Evolutionary conservation across 106 monocot species (phyloP).

Genomic region (Narthecium ossifragum): DNA sequence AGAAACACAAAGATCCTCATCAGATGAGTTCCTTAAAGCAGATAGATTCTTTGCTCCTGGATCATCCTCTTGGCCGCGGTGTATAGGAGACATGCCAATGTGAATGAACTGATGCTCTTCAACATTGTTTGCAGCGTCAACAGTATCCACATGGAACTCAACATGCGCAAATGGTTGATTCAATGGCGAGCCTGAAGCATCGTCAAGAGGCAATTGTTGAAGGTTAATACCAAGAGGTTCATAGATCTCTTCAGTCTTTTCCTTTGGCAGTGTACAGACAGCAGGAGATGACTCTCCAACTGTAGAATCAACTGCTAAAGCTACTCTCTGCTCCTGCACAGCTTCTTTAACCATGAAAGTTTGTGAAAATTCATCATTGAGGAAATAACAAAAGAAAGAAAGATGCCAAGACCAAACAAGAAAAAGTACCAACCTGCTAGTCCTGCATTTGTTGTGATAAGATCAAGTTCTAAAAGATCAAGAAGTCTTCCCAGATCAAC

Average conservation of each 20-base stretch:
- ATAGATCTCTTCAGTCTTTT: constrained; percentile 55
- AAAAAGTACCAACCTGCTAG: constrained; percentile 60
- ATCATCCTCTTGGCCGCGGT: constrained; percentile 12
- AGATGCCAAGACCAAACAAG: too few relatives aligned
- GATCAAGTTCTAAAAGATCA: constrained; percentile 86
- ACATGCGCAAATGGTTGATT: constrained; percentile 9
- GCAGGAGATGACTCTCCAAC: constrained; percentile 58
- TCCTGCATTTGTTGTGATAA: constrained; percentile 66
- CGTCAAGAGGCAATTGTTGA: constrained; percentile 42
- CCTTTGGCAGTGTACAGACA: constrained; percentile 26
- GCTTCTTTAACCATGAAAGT: constrained; percentile 38
- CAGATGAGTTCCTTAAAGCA: constrained; percentile 1
- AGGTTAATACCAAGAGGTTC: constrained; percentile 69
- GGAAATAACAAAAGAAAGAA: not conserved
- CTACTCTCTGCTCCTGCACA: constrained; percentile 58
- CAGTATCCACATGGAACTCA: constrained; percentile 37
- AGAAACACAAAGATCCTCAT: constrained; percentile 22
- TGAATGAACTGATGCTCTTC: constrained; percentile 85
- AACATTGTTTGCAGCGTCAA: constrained; percentile 26
- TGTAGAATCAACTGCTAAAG: constrained; percentile 38
- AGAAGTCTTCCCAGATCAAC: constrained; percentile 94
- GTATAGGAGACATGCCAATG: constrained; percentile 2
- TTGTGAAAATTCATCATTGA: too few relatives aligned
- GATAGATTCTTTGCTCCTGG: constrained; percentile 3
- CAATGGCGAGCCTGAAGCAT: constrained; percentile 23